These are phyloP conservation scores for Pseudozyma sp. DNA, from an alignment of 1,284 basidiomycete species.

Conservation along the genomic window DNA sequence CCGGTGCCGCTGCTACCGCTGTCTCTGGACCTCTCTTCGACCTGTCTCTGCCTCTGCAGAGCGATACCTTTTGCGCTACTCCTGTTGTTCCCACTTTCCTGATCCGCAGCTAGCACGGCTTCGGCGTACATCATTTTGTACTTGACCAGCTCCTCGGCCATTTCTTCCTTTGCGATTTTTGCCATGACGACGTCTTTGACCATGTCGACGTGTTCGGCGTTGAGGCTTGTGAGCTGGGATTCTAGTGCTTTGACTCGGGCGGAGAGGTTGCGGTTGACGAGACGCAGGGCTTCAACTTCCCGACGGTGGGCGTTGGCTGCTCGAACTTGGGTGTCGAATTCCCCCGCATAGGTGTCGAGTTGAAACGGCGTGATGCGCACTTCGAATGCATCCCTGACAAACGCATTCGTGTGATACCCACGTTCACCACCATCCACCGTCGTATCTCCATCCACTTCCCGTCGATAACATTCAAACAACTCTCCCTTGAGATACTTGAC, in stretches of 20 bases:
- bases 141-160: conserved; percentile 64
- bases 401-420: conserved; percentile 49
- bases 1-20: conserved; percentile 9
- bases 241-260: conserved; percentile 62
- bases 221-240: conserved; percentile 56
- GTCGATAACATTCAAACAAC: conserved; percentile 60
- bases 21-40: conserved; percentile 1
- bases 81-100: conserved; percentile 29
- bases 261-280: conserved; percentile 66
- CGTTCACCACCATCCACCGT: neutral
- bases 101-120: conserved; percentile 51
- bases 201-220: conserved; percentile 65
- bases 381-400: conserved; percentile 63
- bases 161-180: conserved; percentile 67
- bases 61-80: conserved; percentile 20
- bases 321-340: conserved; percentile 63
- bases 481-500: conserved; percentile 58
- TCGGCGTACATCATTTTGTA: conserved; percentile 67
- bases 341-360: conserved; percentile 61
- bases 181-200: conserved; percentile 64
- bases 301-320: conserved; percentile 61
- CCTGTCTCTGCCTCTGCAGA: neutral
- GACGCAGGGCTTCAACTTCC: conserved; percentile 62
- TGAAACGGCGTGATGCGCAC: conserved; percentile 61
- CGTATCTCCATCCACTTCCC: neutral